Evolutionary conservation across 2,329 filamentous ascomycete genomes (phyloP), one percentile per base, ranked within the genome.

Genomic region (Microcyclospora tardicrescens): DNA sequence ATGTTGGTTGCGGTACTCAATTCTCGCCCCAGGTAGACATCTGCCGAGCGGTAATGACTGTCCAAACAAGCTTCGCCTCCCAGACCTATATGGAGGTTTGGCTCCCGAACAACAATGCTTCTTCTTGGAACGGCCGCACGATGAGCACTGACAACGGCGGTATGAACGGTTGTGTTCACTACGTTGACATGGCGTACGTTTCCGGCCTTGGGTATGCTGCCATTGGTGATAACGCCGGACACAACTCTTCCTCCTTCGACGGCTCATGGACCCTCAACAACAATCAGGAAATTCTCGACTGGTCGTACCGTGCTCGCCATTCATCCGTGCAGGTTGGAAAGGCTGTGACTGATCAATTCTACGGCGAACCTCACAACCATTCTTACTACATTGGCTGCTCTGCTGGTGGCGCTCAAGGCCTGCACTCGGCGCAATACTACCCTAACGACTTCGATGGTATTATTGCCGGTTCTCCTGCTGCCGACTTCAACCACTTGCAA

Each of bases 371-470:
- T 12, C 54, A 57, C 34, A 51, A 53, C 28, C 64, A 68, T 42
- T 62, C 62, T 14, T 69, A 69, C 53, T 69, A 64, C 45, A 48
- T 66, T 8, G 65, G 65, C 15, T 69, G 67, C 51, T 68, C 65
- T 1, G 62, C 62, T n/a, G 67, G 66, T 41, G 66, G 66, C 14
- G 58, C 61, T n/a, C 65, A 69, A 46, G 67, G 66, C 28, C 53
- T 67, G 39, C 66, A 66, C 43, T 62, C 62, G 2, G 58, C 62
- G 3, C 61, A 68, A 40, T 53, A 60, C 34, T 69, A 59, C 43
- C 66, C 66, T 1, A 51, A 62, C 11, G 66, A 69, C 44, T 69
- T 69, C 37, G 66, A 69, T 40, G 66, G 66, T 29, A 63, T 69
- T 36, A 59, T 69, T 16, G 59, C 62, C 40, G 65, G 62, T 13